Evolutionary conservation across 306 rosid species (phyloP), one percentile per base, ranked within the genome.

Genomic region (Cercis canadensis): DNA sequence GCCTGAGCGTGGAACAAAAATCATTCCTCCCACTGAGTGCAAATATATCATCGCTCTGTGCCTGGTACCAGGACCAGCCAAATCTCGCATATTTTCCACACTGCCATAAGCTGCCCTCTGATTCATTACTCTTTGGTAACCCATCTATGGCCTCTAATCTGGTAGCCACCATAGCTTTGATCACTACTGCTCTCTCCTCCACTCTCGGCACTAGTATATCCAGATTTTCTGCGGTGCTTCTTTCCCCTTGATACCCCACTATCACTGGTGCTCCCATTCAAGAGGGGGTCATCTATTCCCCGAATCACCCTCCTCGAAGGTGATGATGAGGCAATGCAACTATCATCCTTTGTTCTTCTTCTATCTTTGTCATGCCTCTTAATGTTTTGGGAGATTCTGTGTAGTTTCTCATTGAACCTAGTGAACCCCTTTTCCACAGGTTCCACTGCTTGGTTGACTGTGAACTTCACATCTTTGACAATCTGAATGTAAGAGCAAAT

Each of bases 171-270:
- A 34, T 72, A 87, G 70, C 84, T 84, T 65, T 87, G 89, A 75
- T 95, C 99, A 51, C 92, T 87, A 74, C 98, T 89, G 75, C 97
- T 91, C 84, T 95, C 97, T 54, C 97, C 99, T 0, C 99, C 97
- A 40, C 97, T 91, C 85, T 95, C 99, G 17, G 83, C 97, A 79
- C 99, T 89, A 2, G 86, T 62, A 72, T 80, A 72, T 73, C 89
- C 97, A 32, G 97, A 83, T 83, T 95, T 86, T 36, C 74, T 72
- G 44, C 92, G 92, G 65, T 95, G 92, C 85, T 88, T 95, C 90
- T 92, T 95, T 40, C 62, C 92, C 88, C 83, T 83, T 1, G 67
- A 24, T 45, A 89, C 78, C 17, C 84, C 89, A 75, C 99, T 85
- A 65, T 95, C 99, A 11, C 99, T 95, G 56, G 80, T 41, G 73